Evolutionary conservation across 1,284 basidiomycete species (phyloP).

Genomic region (Apiotrichum akiyoshidainum): DNA sequence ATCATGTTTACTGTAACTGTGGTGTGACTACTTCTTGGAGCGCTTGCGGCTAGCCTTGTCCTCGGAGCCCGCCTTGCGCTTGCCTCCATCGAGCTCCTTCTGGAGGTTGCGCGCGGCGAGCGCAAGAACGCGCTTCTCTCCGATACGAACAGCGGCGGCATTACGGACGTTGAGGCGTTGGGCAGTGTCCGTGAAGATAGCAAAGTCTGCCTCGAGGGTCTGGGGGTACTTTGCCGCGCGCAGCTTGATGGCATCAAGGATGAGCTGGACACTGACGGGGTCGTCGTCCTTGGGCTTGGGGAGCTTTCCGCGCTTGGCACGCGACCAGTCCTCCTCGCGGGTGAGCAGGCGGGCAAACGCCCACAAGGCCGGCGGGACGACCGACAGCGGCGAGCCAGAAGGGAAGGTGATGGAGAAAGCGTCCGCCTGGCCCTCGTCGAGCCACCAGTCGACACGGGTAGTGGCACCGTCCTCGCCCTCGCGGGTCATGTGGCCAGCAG

Average conservation of each 20-base stretch:
- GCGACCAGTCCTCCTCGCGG: constrained; percentile 64
- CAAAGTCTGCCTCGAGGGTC: constrained; percentile 38
- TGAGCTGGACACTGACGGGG: constrained; percentile 42
- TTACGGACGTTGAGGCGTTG: constrained; percentile 18
- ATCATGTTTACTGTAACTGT: background rate
- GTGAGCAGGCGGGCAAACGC: constrained; percentile 70
- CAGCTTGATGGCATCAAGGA: constrained; percentile 54
- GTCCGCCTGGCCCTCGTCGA: constrained; percentile 84
- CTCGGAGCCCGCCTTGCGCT: constrained; percentile 9
- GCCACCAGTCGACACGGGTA: constrained; percentile 79
- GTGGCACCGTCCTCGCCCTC: constrained; percentile 46
- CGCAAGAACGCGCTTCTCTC: constrained; percentile 51
- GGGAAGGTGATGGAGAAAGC: constrained; percentile 63
- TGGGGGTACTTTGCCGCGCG: constrained; percentile 9
- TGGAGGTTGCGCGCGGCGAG: constrained; percentile 12
- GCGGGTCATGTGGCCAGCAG: constrained; percentile 18
- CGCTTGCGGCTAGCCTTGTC: constrained; percentile 7
- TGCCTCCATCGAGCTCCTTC: background rate
- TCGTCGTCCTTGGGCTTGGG: constrained; percentile 70
- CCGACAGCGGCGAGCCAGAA: constrained; percentile 46
- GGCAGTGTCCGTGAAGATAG: constrained; percentile 22
- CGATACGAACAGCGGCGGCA: constrained; percentile 51
- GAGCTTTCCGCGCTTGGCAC: constrained; percentile 66
- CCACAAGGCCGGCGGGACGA: constrained; percentile 60
- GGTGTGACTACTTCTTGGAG: constrained; percentile 2